phyloP scores from a whole-genome alignment of 331 rosid species.

The Pyracantha coccinea region DNA sequence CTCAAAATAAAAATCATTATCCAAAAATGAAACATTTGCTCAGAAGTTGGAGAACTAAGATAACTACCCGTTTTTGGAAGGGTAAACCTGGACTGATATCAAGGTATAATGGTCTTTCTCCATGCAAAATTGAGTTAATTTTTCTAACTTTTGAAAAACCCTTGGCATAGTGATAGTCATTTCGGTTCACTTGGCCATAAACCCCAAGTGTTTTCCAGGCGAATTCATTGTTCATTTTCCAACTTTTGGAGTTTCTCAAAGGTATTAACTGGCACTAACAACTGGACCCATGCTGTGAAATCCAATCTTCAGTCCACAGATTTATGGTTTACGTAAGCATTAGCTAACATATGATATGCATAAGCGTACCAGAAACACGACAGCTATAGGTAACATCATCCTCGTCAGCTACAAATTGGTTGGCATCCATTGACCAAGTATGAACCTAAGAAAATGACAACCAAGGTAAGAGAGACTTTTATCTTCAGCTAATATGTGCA shows the following conservation, averaged over 20 bases:
- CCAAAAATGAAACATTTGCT: neutral
- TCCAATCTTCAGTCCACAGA: neutral
- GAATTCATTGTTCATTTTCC: neutral
- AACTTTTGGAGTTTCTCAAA: neutral
- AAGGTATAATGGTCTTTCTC: neutral
- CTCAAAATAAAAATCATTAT: neutral
- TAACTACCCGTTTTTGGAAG: neutral
- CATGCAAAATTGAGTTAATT: neutral
- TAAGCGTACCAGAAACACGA: conserved; percentile 72
- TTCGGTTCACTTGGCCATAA: neutral
- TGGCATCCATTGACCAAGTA: conserved; percentile 75
- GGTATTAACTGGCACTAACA: neutral
- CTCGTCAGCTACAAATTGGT: conserved; percentile 85
- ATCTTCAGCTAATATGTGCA: neutral
- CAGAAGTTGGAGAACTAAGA: neutral
- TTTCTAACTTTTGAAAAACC: neutral
- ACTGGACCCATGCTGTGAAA: neutral
- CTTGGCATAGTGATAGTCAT: neutral
- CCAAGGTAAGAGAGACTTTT: neutral
- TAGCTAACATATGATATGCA: neutral
- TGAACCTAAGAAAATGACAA: conserved; percentile 42
- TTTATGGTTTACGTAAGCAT: neutral
- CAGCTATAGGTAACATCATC: conserved; percentile 80
- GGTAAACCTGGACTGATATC: neutral
- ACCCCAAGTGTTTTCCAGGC: neutral